These are phyloP conservation scores for Pezicula carpinea DNA, from an alignment of 2,329 filamentous ascomycete species.

Conservation along the genomic window DNA sequence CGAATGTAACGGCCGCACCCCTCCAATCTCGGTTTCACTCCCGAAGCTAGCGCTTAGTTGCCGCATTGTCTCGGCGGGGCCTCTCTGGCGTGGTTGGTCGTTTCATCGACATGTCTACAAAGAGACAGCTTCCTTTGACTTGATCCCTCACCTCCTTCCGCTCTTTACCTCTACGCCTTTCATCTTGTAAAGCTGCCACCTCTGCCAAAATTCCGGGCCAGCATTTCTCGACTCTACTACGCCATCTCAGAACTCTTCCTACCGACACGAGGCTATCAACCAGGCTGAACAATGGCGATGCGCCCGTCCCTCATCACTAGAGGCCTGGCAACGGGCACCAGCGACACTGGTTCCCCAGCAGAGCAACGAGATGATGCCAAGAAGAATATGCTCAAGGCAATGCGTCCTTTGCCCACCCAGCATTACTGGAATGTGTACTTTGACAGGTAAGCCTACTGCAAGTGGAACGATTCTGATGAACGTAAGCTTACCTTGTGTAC, in stretches of 20 bases:
- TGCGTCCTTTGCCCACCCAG: conserved; percentile 69
- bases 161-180: not conserved
- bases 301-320: conserved; percentile 57
- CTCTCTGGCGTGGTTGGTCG: not conserved
- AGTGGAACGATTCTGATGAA: too few species aligned
- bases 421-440: conserved; percentile 76
- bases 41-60: not conserved
- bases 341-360: conserved; percentile 63
- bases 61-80: not conserved
- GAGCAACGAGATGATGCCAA: conserved; percentile 73
- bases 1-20: too few species aligned
- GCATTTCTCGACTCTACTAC: too few species aligned
- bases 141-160: not conserved
- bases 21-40: not conserved
- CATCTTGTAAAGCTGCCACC: not conserved
- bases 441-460: conserved; percentile 44
- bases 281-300: conserved; percentile 41
- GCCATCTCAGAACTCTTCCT: not conserved
- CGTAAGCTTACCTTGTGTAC: not conserved
- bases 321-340: conserved; percentile 57
- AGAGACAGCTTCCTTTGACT: not conserved
- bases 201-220: not conserved
- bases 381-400: conserved; percentile 75
- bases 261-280: conserved; percentile 10
- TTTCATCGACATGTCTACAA: conserved; percentile 3